These are phyloP conservation scores for Colletotrichum simmondsii DNA, from an alignment of 2,329 filamentous ascomycete genomes.

Conservation along the genomic window DNA sequence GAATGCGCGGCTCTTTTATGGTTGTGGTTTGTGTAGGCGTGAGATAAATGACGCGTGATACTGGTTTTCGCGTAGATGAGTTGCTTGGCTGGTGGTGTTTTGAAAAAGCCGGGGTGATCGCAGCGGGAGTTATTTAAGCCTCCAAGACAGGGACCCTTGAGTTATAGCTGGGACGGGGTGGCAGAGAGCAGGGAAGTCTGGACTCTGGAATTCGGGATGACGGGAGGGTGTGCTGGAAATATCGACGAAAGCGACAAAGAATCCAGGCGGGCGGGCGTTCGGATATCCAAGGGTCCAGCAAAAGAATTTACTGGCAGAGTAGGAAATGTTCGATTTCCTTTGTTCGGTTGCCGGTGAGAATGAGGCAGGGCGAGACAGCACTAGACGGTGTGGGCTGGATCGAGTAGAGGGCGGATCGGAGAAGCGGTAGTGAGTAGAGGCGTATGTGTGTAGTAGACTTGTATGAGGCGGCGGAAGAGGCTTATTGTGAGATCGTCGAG, in stretches of 20 bases:
- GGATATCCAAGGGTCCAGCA: slow-evolving; percentile 23
- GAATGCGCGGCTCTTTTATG: slow-evolving; percentile 28
- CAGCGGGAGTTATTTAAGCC: slow-evolving; percentile 26
- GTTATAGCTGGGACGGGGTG: slow-evolving; percentile 1
- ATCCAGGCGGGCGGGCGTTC: slow-evolving; percentile 6
- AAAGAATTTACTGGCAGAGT: not conserved
- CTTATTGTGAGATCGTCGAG: not conserved
- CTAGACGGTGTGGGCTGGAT: slow-evolving; percentile 26
- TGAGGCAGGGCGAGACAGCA: slow-evolving; percentile 27
- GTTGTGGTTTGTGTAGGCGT: slow-evolving; percentile 1
- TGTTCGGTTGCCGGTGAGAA: slow-evolving; percentile 13
- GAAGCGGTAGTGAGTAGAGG: not conserved
- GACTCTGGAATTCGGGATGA: slow-evolving; percentile 22
- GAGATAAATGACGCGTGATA: slow-evolving; percentile 10
- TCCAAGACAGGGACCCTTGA: slow-evolving; percentile 16
- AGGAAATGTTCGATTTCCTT: slow-evolving; percentile 13
- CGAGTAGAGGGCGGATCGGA: slow-evolving; percentile 1
- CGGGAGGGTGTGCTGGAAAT: slow-evolving; percentile 3
- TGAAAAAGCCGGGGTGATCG: slow-evolving; percentile 25
- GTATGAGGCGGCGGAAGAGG: not conserved
- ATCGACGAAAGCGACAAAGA: slow-evolving; percentile 32
- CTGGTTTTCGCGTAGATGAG: slow-evolving; percentile 21
- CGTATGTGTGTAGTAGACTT: not conserved
- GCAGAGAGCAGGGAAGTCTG: slow-evolving; percentile 31
- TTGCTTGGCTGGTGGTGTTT: slow-evolving; percentile 22